Percentiles rank a stretch among this genome's conserved stretches.
These are phyloP conservation scores for Quercus gilva DNA, from an alignment of 306 rosid genomes.

Conservation along the genomic window DNA sequence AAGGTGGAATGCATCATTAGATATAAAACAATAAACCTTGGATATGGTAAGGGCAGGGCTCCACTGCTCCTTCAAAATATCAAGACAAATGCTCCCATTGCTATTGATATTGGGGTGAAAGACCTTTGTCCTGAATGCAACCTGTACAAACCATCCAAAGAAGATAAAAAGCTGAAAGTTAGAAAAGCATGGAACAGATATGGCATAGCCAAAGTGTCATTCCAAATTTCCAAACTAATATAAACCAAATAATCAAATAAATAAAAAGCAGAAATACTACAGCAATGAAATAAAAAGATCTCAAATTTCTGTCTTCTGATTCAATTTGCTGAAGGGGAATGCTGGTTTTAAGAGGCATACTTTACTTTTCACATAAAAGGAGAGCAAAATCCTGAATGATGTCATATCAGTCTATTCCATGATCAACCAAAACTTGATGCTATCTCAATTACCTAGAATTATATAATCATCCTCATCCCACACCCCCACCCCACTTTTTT, in stretches of 20 bases:
- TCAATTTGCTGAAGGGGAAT: background rate
- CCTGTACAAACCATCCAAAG: conserved; percentile 34
- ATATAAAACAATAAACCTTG: conserved; percentile 41
- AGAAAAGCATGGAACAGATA: background rate
- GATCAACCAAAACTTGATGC: background rate
- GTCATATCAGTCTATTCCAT: background rate
- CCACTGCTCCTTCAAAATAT: conserved; percentile 77
- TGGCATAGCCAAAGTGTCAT: background rate
- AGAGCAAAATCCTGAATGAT: background rate
- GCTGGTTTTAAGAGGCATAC: background rate
- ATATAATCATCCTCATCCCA: background rate
- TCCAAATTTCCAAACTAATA: background rate
- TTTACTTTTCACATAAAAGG: background rate
- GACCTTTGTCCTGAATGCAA: conserved; percentile 70
- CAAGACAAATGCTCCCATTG: conserved; percentile 81
- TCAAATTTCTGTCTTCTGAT: background rate
- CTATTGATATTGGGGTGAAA: conserved; percentile 74
- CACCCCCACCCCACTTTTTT: background rate
- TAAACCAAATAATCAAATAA: background rate
- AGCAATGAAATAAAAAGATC: background rate
- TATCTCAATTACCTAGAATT: background rate
- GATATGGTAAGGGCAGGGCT: conserved; percentile 78
- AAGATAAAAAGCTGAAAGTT: background rate
- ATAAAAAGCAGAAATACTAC: background rate
- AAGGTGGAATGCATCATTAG: background rate